phyloP scores from a whole-genome alignment of 345 rosid genomes.

The Noccaea bulbosa region DNA sequence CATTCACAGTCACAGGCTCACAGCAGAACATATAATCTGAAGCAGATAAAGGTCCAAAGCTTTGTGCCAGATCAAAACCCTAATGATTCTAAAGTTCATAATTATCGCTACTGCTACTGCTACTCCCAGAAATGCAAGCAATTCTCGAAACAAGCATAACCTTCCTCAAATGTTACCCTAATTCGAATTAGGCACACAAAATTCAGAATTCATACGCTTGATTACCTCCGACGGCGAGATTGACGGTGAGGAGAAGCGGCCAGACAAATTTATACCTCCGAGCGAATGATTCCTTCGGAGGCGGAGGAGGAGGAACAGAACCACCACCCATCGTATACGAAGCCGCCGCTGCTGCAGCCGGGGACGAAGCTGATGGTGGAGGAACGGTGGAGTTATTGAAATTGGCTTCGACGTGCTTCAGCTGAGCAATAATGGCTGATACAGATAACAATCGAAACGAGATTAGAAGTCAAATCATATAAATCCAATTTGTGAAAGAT shows the following conservation, averaged over 20 bases:
- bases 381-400: conserved; percentile 44
- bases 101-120: too few species aligned
- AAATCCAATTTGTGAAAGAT: conserved; percentile 26
- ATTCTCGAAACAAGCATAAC: neutral
- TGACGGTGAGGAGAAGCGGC: conserved; percentile 81
- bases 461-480: conserved; percentile 20
- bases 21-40: neutral
- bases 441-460: conserved; percentile 36
- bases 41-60: neutral
- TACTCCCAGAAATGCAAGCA: too few species aligned
- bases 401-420: conserved; percentile 57
- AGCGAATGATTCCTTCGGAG: conserved; percentile 78
- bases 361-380: conserved; percentile 44
- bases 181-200: neutral
- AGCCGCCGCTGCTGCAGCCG: conserved; percentile 58
- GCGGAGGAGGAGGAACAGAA: conserved; percentile 61
- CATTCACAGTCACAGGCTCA: too few species aligned
- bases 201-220: neutral
- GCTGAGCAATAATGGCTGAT: conserved; percentile 51
- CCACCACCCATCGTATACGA: conserved; percentile 64
- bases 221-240: conserved; percentile 80
- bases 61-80: conserved; percentile 2
- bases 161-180: neutral
- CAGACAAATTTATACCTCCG: conserved; percentile 80
- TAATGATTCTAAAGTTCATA: neutral